These are phyloP conservation scores for Leccinum huronense DNA, from an alignment of 1,284 basidiomycete species.

Conservation along the genomic window DNA sequence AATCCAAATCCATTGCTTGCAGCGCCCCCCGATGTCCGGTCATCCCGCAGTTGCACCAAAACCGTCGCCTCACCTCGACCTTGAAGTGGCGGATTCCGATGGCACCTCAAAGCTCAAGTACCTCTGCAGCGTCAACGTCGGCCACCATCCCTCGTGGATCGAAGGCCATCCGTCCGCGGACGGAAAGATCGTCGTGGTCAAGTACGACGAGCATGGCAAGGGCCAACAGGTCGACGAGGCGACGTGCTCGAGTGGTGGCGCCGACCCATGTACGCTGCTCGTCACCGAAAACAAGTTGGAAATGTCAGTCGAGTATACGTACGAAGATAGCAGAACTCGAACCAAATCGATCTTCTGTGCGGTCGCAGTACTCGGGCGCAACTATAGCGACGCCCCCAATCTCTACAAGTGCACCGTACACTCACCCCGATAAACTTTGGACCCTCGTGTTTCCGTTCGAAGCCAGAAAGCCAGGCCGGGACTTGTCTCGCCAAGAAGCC, in stretches of 20 bases:
- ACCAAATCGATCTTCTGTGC: too few relatives aligned
- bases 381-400: slow-evolving; percentile 52
- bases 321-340: not conserved
- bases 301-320: slow-evolving; percentile 52
- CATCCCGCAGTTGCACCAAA: slow-evolving; percentile 13
- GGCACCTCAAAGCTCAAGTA: slow-evolving; percentile 41
- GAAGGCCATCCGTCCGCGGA: slow-evolving; percentile 53
- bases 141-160: slow-evolving; percentile 70
- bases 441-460: slow-evolving; percentile 42
- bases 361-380: slow-evolving; percentile 38
- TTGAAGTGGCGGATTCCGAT: slow-evolving; percentile 21
- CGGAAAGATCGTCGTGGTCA: slow-evolving; percentile 56
- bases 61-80: slow-evolving; percentile 27
- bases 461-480: slow-evolving; percentile 50
- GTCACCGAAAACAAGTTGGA: slow-evolving; percentile 53
- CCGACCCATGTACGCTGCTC: slow-evolving; percentile 58
- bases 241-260: slow-evolving; percentile 44
- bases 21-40: slow-evolving; percentile 25
- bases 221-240: slow-evolving; percentile 34
- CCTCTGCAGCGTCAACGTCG: slow-evolving; percentile 48
- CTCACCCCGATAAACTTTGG: slow-evolving; percentile 33
- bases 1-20: slow-evolving; percentile 5
- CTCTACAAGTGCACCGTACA: slow-evolving; percentile 45
- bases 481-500: slow-evolving; percentile 56
- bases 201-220: slow-evolving; percentile 41